Percentiles rank a stretch among this genome's conserved stretches.
phyloP scores from a whole-genome alignment of 768 basidiomycete species.

The Kockovaella imperatae region DNA sequence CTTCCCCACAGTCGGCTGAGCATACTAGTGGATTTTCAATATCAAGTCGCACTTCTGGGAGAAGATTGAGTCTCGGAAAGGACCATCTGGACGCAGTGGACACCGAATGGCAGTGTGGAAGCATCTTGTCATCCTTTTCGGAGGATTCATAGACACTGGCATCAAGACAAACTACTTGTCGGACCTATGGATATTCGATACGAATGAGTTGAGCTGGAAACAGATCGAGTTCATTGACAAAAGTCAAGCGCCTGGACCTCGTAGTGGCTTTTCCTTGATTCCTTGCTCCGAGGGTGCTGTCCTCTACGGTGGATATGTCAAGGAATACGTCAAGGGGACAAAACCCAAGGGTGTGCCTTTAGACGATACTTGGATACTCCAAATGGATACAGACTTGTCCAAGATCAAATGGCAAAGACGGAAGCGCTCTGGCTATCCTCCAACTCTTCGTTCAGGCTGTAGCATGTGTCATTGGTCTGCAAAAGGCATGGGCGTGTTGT shows the following conservation, averaged over 20 bases:
- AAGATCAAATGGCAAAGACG: constrained; percentile 76
- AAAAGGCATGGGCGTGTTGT: constrained; percentile 65
- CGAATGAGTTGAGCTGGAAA: constrained; percentile 76
- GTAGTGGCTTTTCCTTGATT: constrained; percentile 71
- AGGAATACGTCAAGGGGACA: constrained; percentile 79
- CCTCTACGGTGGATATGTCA: constrained; percentile 84
- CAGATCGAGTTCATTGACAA: constrained; percentile 49
- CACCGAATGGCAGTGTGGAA: constrained; percentile 89
- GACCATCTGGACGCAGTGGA: constrained; percentile 72
- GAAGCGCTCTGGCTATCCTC: constrained; percentile 67
- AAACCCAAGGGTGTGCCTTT: constrained; percentile 77
- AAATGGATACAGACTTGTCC: constrained; percentile 49
- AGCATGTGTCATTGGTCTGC: constrained; percentile 75
- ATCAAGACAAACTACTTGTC: constrained; percentile 71
- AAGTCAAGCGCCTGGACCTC: constrained; percentile 39
- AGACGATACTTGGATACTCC: constrained; percentile 82
- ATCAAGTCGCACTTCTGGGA: constrained; percentile 74
- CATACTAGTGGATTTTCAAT: constrained; percentile 55
- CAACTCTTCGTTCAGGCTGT: constrained; percentile 66
- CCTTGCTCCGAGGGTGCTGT: constrained; percentile 68
- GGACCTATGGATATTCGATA: constrained; percentile 79
- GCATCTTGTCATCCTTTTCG: constrained; percentile 75
- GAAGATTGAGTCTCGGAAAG: constrained; percentile 73
- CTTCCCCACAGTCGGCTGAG: neutral
- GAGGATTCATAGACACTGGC: constrained; percentile 84